Evolutionary conservation across 768 basidiomycete genomes (phyloP).

Genomic region (Agaricus sinodeliciosus): DNA sequence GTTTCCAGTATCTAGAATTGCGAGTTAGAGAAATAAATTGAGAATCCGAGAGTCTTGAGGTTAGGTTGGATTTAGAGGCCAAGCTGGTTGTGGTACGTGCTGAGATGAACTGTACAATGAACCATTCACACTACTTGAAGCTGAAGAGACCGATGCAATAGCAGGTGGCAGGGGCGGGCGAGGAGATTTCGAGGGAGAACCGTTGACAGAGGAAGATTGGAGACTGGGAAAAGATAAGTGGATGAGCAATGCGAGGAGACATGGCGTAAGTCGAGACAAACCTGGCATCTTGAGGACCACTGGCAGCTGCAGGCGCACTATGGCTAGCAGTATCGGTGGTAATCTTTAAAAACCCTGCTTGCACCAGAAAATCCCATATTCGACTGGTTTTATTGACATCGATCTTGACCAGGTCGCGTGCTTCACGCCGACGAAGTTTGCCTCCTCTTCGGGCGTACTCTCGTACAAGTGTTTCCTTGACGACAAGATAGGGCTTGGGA

Average conservation of each 20-base stretch:
- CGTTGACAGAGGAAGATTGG: slow-evolving; percentile 20
- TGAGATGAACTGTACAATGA: slow-evolving; percentile 28
- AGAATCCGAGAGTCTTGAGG: background rate
- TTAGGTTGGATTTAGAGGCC: slow-evolving; percentile 18
- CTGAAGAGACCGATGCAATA: slow-evolving; percentile 18
- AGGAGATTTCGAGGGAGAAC: slow-evolving; percentile 31
- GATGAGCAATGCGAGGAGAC: background rate
- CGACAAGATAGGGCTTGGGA: slow-evolving; percentile 90
- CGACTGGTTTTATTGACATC: slow-evolving; percentile 90
- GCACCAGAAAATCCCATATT: slow-evolving; percentile 90
- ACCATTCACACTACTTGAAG: slow-evolving; percentile 31
- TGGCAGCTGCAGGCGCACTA: slow-evolving; percentile 31
- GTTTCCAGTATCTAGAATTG: slow-evolving; percentile 8
- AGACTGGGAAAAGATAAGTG: slow-evolving; percentile 11
- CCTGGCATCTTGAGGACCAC: slow-evolving; percentile 30
- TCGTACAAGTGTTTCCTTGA: slow-evolving; percentile 91
- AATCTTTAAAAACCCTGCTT: slow-evolving; percentile 76
- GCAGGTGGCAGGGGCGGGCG: slow-evolving; percentile 24
- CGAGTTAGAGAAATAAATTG: background rate
- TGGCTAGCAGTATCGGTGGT: slow-evolving; percentile 43
- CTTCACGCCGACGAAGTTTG: slow-evolving; percentile 81
- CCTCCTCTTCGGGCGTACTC: slow-evolving; percentile 90
- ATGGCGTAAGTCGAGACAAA: slow-evolving; percentile 17
- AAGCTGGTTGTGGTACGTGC: slow-evolving; percentile 24
- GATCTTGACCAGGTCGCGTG: slow-evolving; percentile 85